Base-by-base conservation (phyloP, 176 grass and related monocot genomes). In the Areca catechu region DNA sequence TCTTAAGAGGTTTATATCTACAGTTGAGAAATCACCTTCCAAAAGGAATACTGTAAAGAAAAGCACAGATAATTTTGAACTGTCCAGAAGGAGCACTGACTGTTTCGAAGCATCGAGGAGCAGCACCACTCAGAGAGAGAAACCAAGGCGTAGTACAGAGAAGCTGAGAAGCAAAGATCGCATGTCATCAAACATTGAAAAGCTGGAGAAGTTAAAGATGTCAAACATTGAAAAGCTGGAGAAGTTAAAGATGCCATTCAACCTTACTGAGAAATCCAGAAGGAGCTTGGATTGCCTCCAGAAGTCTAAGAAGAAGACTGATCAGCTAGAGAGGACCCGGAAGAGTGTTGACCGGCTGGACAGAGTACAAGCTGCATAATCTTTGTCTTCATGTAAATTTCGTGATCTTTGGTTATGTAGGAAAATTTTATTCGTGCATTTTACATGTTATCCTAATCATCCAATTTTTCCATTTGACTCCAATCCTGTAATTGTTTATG, bases 331-430 rank as follows among this genome's bases (percentile, higher is more conserved):
- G 22, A 76, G 75, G 3, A 81, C 81, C 12, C n/a, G 89, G 49
- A 88, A 85, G 69, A 95, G 84, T 16, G 64, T 95, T 12, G 89
- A 95, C 67, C 75, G 84, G 77, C 68, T 95, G 75, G 89, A 95
- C 56, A 77, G 89, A 71, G 71, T 95, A 71, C 85, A 85, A 81
- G 89, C 89, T 22, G 62, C 83, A 47, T 87, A 66, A 66, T 25
- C 2, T 16, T 27, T 24, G 34, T 23, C 52, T 62, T 66, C 52
- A 51, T 63, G 68, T 87, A 78, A 68, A 87, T 37, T 56, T 56
- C 61, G 58, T 71, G 74, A 43, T 48, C 19, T 59, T 59, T 67
- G 54, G 24, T 77, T 73, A 73, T 77, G 69, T 73, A 66, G 57
- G 70, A 62, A 23, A 53, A 23, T 15, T 15, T 66, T 76, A 66